These are phyloP conservation scores for Mycocalia duriaeana DNA, from an alignment of 1,284 basidiomycete species.

Conservation along the genomic window DNA sequence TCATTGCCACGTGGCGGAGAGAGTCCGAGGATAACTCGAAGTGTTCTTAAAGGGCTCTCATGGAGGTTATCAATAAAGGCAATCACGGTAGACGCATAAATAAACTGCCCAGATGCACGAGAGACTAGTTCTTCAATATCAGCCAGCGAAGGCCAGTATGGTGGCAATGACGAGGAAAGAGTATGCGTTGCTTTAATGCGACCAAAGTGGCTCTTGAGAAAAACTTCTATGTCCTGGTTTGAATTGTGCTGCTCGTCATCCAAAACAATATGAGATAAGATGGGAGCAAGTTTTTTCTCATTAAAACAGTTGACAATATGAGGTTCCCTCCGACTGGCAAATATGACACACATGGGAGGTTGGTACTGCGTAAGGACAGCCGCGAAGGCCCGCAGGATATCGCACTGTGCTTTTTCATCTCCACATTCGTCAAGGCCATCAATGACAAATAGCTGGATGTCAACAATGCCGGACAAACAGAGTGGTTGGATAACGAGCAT, in stretches of 20 bases:
- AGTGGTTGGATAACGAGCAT: constrained; percentile 4
- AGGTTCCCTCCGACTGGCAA: constrained; percentile 18
- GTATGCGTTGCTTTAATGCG: constrained; percentile 5
- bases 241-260: constrained; percentile 8
- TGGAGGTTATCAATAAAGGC: constrained; percentile 5
- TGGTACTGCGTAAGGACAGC: not conserved
- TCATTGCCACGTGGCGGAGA: not conserved
- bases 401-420: not conserved
- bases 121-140: constrained; percentile 8
- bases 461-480: too few species aligned
- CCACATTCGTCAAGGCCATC: constrained; percentile 15
- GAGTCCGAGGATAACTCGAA: constrained; percentile 7
- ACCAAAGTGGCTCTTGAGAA: constrained; percentile 9
- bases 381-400: constrained; percentile 3
- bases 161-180: constrained; percentile 2
- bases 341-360: constrained; percentile 10
- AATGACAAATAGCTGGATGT: constrained; percentile 6
- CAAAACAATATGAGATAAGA: constrained; percentile 1
- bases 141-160: constrained; percentile 10
- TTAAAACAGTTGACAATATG: constrained; percentile 12
- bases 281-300: not conserved
- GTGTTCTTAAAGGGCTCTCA: constrained; percentile 4
- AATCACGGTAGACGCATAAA: constrained; percentile 14
- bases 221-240: constrained; percentile 10
- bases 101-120: constrained; percentile 15